phyloP scores from a whole-genome alignment of 257 asterid species.

The Scutellaria baicalensis region DNA sequence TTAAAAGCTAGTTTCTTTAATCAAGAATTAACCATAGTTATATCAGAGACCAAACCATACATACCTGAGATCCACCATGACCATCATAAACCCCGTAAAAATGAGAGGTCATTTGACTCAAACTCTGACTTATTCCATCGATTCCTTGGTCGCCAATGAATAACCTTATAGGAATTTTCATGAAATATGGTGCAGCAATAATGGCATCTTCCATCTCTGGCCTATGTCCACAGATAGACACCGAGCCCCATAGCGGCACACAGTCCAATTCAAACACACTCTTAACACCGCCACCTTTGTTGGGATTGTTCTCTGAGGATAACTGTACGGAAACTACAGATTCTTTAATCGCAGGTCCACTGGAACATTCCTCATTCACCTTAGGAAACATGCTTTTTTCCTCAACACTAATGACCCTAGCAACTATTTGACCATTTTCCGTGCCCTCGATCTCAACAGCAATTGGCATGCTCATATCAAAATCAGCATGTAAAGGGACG shows the following conservation, averaged over 20 bases:
- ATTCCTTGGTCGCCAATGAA: slow-evolving; percentile 44
- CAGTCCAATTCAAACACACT: slow-evolving; percentile 76
- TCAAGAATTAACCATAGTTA: neutral
- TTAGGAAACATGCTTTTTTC: slow-evolving; percentile 33
- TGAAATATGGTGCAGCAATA: slow-evolving; percentile 51
- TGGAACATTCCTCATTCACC: slow-evolving; percentile 27
- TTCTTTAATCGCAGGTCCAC: slow-evolving; percentile 43
- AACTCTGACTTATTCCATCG: slow-evolving; percentile 52
- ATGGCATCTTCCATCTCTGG: slow-evolving; percentile 91
- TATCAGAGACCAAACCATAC: neutral
- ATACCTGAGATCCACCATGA: slow-evolving; percentile 95
- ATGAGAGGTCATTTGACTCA: slow-evolving; percentile 69
- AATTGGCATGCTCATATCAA: slow-evolving; percentile 53
- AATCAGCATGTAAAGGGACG: slow-evolving; percentile 32
- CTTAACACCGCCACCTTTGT: slow-evolving; percentile 41
- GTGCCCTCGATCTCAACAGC: slow-evolving; percentile 75
- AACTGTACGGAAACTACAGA: slow-evolving; percentile 58
- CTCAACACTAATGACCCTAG: slow-evolving; percentile 72
- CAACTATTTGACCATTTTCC: slow-evolving; percentile 59
- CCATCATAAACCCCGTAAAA: slow-evolving; percentile 92
- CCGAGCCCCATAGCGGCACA: slow-evolving; percentile 85
- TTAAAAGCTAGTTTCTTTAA: neutral
- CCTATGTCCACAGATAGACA: slow-evolving; percentile 69
- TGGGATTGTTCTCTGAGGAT: slow-evolving; percentile 34
- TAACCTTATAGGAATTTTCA: slow-evolving; percentile 72